phyloP scores from a whole-genome alignment of 768 basidiomycete genomes.

The Mycena floridula region DNA sequence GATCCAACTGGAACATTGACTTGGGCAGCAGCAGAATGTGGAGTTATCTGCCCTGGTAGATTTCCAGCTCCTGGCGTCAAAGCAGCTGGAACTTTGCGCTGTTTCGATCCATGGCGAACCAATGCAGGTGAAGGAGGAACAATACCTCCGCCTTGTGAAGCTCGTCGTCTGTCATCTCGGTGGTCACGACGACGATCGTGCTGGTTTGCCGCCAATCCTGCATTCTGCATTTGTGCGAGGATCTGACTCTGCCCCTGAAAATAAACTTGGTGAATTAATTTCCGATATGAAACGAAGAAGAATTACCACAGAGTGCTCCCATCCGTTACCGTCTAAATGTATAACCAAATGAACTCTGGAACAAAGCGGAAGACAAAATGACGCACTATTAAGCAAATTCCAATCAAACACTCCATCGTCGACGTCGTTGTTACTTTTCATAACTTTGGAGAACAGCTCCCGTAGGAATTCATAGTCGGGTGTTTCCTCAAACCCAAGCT shows the following conservation, averaged over 20 bases:
- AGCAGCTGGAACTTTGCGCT: conserved; percentile 53
- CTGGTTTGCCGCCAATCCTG: conserved; percentile 33
- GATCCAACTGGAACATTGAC: conserved; percentile 63
- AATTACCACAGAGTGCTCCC: conserved; percentile 79
- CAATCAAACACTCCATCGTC: conserved; percentile 97
- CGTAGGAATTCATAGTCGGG: conserved; percentile 98
- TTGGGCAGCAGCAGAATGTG: conserved; percentile 72
- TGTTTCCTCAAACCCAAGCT: conserved; percentile 97
- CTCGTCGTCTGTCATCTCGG: conserved; percentile 63
- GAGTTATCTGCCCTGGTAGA: conserved; percentile 53
- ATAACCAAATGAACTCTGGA: conserved; percentile 1
- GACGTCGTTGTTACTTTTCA: conserved; percentile 84
- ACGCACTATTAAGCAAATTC: conserved; percentile 82
- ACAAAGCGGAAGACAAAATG: conserved; percentile 1
- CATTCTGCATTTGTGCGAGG: conserved; percentile 57
- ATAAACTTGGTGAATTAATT: conserved; percentile 1
- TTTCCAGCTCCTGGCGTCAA: conserved; percentile 48
- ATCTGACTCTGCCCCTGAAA: conserved; percentile 58
- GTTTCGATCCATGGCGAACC: conserved; percentile 70
- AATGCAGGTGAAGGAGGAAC: conserved; percentile 74
- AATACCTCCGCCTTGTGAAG: conserved; percentile 51
- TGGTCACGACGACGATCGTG: conserved; percentile 59
- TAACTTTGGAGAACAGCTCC: conserved; percentile 89
- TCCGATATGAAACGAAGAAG: not conserved
- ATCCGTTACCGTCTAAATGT: conserved; percentile 85